Conservation (phyloP, 192 early-diverging fungal genomes). For the Coemansia sp. region DNA sequence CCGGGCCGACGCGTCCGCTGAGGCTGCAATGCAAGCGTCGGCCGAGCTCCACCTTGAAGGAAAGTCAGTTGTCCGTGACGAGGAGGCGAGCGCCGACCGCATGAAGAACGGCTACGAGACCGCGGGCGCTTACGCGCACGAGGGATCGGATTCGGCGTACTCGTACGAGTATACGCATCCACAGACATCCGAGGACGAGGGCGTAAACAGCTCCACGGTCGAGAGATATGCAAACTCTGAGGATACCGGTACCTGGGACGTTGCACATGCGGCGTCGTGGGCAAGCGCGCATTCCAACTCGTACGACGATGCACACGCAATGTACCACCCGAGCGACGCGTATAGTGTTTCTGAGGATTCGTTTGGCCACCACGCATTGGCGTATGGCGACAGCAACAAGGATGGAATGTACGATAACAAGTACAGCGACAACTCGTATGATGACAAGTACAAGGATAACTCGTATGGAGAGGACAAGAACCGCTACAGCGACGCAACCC, state of each 20-base stretch:
- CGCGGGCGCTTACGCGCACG: slow-evolving; percentile 5
- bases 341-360: background rate
- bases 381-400: slow-evolving; percentile 12
- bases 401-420: slow-evolving; percentile 8
- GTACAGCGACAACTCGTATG: slow-evolving; percentile 2
- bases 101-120: slow-evolving; percentile 1
- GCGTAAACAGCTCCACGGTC: background rate
- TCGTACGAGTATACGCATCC: slow-evolving; percentile 8
- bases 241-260: slow-evolving; percentile 11
- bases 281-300: background rate
- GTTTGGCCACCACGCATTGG: background rate
- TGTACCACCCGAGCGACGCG: slow-evolving; percentile 22
- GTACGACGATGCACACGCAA: slow-evolving; percentile 4
- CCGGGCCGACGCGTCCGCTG: slow-evolving; percentile 39
- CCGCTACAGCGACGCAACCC: slow-evolving; percentile 22
- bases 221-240: slow-evolving; percentile 4
- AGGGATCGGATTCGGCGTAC: slow-evolving; percentile 6
- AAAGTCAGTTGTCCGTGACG: slow-evolving; percentile 28
- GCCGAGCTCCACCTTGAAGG: slow-evolving; percentile 32
- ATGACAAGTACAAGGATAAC: background rate
- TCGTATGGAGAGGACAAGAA: slow-evolving; percentile 22
- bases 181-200: background rate
- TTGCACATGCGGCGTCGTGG: slow-evolving; percentile 13
- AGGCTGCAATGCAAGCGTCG: slow-evolving; percentile 37
- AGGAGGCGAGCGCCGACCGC: slow-evolving; percentile 16